These are phyloP conservation scores for Peronospora destructor DNA, from an alignment of 352 stramenopile species.

Conservation along the genomic window DNA sequence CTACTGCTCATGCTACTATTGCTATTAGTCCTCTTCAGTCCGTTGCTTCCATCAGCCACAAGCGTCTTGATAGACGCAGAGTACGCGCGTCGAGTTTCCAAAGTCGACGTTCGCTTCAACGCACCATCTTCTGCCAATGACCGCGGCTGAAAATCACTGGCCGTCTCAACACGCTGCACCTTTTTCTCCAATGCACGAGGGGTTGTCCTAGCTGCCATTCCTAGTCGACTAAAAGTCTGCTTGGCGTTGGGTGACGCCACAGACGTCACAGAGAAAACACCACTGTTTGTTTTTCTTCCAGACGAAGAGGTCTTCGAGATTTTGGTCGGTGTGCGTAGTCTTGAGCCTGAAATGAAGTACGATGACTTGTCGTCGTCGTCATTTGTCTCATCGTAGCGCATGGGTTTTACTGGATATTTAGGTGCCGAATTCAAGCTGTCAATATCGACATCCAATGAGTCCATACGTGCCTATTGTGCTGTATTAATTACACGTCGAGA, in stretches of 20 bases:
- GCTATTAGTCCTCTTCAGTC: conserved; percentile 24
- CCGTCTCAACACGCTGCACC: conserved; percentile 24
- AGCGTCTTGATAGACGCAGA: conserved; percentile 18
- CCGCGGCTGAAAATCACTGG: conserved; percentile 14
- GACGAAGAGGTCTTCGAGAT: conserved; percentile 26
- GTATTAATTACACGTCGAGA: neutral
- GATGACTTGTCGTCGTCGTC: conserved; percentile 13
- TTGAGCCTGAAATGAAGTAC: conserved; percentile 9
- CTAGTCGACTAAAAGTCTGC: conserved; percentile 17
- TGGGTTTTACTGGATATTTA: conserved; percentile 8
- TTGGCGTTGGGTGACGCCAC: conserved; percentile 2
- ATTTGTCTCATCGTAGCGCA: conserved; percentile 7
- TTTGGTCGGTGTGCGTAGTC: conserved; percentile 23
- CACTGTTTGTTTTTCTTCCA: conserved; percentile 5
- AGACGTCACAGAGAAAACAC: neutral
- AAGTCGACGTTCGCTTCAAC: conserved; percentile 19
- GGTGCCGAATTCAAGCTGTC: conserved; percentile 4
- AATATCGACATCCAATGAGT: conserved; percentile 1
- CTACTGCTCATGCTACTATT: conserved; percentile 30
- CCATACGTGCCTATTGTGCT: too few relatives aligned
- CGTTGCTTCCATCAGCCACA: conserved; percentile 19
- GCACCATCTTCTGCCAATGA: conserved; percentile 4
- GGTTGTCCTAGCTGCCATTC: conserved; percentile 37
- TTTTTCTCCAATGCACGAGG: conserved; percentile 35
- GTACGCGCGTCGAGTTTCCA: conserved; percentile 26